Evolutionary conservation across 805 yeast species (phyloP).

Genomic region (Ogataea naganishii): DNA sequence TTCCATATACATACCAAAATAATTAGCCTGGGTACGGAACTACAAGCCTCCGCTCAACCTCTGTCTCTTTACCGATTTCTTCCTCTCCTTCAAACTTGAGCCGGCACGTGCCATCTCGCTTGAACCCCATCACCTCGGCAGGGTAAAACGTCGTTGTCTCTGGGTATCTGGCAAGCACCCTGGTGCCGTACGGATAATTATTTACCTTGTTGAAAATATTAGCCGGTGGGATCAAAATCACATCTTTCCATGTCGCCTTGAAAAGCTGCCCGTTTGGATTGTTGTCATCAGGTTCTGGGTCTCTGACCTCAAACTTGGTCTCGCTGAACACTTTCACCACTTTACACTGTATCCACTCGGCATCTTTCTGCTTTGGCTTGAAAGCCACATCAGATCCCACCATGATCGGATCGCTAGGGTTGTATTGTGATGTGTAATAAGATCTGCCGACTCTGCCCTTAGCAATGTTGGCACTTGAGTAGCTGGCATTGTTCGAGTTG

Average conservation of each 20-base stretch:
- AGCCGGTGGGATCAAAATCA: conserved; percentile 61
- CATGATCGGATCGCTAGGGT: conserved; percentile 46
- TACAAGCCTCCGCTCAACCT: conserved; percentile 78
- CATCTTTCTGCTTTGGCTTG: conserved; percentile 60
- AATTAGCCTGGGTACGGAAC: conserved; percentile 51
- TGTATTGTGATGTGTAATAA: conserved; percentile 42
- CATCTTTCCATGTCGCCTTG: conserved; percentile 75
- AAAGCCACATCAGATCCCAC: conserved; percentile 86
- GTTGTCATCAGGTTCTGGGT: conserved; percentile 95
- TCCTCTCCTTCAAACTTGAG: conserved; percentile 94
- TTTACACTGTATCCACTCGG: conserved; percentile 95
- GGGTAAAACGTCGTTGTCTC: conserved; percentile 96
- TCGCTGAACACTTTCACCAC: conserved; percentile 51
- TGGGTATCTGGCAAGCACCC: conserved; percentile 89
- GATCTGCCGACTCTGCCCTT: conserved; percentile 12
- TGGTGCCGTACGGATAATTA: conserved; percentile 64
- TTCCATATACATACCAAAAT: no score
- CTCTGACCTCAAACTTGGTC: conserved; percentile 75
- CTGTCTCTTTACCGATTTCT: conserved; percentile 91
- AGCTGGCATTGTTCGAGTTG: conserved; percentile 4
- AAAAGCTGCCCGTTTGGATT: conserved; percentile 82
- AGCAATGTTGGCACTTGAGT: conserved; percentile 5
- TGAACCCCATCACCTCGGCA: conserved; percentile 79
- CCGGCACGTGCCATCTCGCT: conserved; percentile 68
- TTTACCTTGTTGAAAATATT: conserved; percentile 21